phyloP scores from a whole-genome alignment of 225 moss, liverwort and hornwort genomes.

The Bryoerythrophyllum caledonicum region DNA sequence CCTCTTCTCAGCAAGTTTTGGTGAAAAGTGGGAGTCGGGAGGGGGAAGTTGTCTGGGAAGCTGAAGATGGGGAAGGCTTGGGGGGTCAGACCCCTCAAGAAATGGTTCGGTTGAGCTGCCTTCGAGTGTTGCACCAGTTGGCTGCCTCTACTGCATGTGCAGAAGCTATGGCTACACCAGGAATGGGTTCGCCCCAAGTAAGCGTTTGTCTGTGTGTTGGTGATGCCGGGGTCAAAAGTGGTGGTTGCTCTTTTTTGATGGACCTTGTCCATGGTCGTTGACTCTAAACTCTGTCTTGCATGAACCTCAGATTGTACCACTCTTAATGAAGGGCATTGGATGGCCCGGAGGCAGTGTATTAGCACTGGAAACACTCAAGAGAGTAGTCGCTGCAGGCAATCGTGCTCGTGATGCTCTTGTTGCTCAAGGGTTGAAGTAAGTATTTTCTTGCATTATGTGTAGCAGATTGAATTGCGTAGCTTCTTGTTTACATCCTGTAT shows the following conservation, averaged over 20 bases:
- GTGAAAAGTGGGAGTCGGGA: slow-evolving; percentile 31
- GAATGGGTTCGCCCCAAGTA: slow-evolving; percentile 80
- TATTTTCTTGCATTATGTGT: background rate
- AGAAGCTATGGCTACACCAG: slow-evolving; percentile 91
- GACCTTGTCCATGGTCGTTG: background rate
- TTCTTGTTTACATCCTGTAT: background rate
- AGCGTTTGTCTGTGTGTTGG: slow-evolving; percentile 5
- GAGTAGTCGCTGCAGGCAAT: slow-evolving; percentile 85
- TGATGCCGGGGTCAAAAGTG: background rate
- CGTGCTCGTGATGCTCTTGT: slow-evolving; percentile 89
- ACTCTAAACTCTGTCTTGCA: background rate
- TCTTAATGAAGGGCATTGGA: slow-evolving; percentile 90
- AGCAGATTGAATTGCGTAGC: background rate
- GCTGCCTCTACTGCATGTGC: slow-evolving; percentile 88
- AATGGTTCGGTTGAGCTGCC: slow-evolving; percentile 78
- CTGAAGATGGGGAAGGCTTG: slow-evolving; percentile 65
- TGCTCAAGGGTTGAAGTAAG: slow-evolving; percentile 89
- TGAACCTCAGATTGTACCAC: slow-evolving; percentile 68
- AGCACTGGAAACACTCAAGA: slow-evolving; percentile 84
- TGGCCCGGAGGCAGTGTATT: slow-evolving; percentile 93
- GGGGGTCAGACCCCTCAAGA: slow-evolving; percentile 78
- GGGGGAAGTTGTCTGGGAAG: slow-evolving; percentile 49
- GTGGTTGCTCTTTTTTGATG: background rate
- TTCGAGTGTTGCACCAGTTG: slow-evolving; percentile 83
- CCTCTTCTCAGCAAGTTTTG: slow-evolving; percentile 54